Base-by-base conservation (phyloP, 1,284 basidiomycete genomes). In the Grifola frondosa region DNA sequence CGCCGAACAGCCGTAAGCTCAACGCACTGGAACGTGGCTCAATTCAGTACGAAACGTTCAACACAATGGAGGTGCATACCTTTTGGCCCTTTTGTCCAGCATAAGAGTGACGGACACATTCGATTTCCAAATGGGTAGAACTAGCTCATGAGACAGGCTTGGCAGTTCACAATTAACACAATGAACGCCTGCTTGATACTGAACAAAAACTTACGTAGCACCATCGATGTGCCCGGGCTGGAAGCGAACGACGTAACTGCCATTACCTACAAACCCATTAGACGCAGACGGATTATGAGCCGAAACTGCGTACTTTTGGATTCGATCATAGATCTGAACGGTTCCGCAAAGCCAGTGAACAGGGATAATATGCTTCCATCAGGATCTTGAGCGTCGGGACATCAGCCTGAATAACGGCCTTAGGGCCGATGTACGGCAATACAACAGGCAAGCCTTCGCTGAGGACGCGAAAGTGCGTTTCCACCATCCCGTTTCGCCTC, bases 51-150 rank as follows among this genome's bases (percentile, higher is more conserved):
- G 11, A 20, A 3, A 24, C 15, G 26, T 32, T 25, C 21, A 31
- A 40, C 22, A 26, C 10, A 7, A 19, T 22, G 8, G 17, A 10
- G 21, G 29, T 13, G 60, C 68, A 19, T 45, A 91, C 91, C 84
- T 90, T 69, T 97, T 97, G 25, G 92, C 90, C 57, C 88, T 88
- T 67, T 97, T 97, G 67, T 97, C 92, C 47, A 96, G 82, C 88
- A 97, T 93, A 44, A 97, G 73, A 4, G 86, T 82, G 44, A 95
- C 65, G 2, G 90, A 93, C 13, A 84, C 80, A 49, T 84, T 86
- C 1, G 91, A 92, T 66, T 90, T 92, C 95, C 94, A 97, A 38
- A 97, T 77, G 0, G 95, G 93, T 15, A 97, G 68, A 17, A 86
- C 67, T 21, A 97, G 71, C 34, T 91, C 84, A 55, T 90, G 81